Evolutionary conservation across 1,284 basidiomycete genomes (phyloP).

Genomic region (Rhodotorula glutinis): DNA sequence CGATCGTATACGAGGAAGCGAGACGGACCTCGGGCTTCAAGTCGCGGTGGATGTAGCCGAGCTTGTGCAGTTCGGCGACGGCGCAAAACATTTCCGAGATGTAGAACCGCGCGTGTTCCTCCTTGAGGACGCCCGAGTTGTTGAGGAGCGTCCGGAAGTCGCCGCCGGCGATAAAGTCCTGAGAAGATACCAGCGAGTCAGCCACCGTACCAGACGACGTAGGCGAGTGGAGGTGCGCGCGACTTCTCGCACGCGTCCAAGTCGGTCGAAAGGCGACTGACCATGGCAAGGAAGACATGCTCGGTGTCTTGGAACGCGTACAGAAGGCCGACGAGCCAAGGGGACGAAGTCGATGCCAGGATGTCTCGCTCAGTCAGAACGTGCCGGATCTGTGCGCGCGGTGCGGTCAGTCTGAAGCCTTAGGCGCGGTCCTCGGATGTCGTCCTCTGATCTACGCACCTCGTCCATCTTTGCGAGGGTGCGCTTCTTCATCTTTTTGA

Average conservation of each 20-base stretch:
- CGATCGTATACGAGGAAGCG: background rate
- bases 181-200: background rate
- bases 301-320: slow-evolving; percentile 91
- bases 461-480: slow-evolving; percentile 96
- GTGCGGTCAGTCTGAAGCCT: too few species aligned
- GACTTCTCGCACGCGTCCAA: background rate
- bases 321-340: slow-evolving; percentile 85
- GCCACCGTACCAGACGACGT: too few species aligned
- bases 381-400: slow-evolving; percentile 69
- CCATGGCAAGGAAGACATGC: slow-evolving; percentile 90
- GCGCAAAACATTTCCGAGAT: slow-evolving; percentile 93
- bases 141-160: slow-evolving; percentile 93
- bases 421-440: too few species aligned
- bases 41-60: slow-evolving; percentile 96
- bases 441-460: slow-evolving; percentile 74
- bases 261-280: slow-evolving; percentile 32
- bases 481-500: slow-evolving; percentile 93
- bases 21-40: slow-evolving; percentile 83
- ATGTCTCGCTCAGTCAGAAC: slow-evolving; percentile 96
- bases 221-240: too few species aligned
- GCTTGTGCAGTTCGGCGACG: slow-evolving; percentile 85
- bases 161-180: slow-evolving; percentile 92
- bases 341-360: slow-evolving; percentile 88
- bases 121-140: slow-evolving; percentile 92
- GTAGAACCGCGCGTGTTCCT: slow-evolving; percentile 91